Evolutionary conservation across 2,329 filamentous ascomycete species (phyloP).

Genomic region (Arthrobotrys conoides): DNA sequence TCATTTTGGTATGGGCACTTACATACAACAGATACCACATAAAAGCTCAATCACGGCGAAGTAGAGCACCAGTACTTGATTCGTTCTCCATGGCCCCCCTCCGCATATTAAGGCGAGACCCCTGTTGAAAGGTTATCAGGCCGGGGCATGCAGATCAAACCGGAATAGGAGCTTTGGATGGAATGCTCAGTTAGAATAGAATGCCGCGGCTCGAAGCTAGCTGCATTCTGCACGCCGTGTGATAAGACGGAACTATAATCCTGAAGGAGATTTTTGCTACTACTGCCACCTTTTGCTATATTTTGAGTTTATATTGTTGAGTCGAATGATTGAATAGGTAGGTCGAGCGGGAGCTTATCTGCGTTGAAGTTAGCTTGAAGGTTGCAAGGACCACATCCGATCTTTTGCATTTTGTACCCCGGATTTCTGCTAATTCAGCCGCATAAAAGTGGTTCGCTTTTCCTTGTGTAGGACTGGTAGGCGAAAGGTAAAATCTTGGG

Average conservation of each 20-base stretch:
- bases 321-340: conserved; percentile 3
- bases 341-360: conserved; percentile 16
- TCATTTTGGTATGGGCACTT: neutral
- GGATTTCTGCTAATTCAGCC: conserved; percentile 49
- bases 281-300: neutral
- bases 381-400: conserved; percentile 26
- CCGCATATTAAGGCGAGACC: conserved; percentile 52
- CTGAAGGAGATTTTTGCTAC: conserved; percentile 11
- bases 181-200: conserved; percentile 8
- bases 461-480: neutral
- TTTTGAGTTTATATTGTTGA: neutral
- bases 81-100: conserved; percentile 1
- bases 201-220: conserved; percentile 1
- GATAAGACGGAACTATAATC: conserved; percentile 35
- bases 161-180: conserved; percentile 11
- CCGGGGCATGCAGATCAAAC: conserved; percentile 19
- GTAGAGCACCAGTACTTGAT: conserved; percentile 27
- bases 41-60: conserved; percentile 33
- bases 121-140: conserved; percentile 40
- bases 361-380: conserved; percentile 26
- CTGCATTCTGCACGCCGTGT: conserved; percentile 35
- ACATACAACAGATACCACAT: conserved; percentile 31
- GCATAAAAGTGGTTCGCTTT: conserved; percentile 37
- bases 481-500: neutral
- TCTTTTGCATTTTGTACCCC: conserved; percentile 41